phyloP scores from a whole-genome alignment of 305 asterid species.

The Fraxinus albicans region DNA sequence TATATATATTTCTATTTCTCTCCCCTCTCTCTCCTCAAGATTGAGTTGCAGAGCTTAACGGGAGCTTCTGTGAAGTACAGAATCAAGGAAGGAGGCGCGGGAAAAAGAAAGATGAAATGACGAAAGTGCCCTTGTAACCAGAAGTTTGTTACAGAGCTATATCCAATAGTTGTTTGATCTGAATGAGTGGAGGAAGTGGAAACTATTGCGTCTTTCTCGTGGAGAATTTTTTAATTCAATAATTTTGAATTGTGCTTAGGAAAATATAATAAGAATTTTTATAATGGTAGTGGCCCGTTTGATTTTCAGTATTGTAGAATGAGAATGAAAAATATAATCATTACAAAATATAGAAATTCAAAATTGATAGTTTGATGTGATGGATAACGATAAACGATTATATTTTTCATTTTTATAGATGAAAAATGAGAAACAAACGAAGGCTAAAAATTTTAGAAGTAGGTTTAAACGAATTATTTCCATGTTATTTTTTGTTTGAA shows the following conservation, averaged over 20 bases:
- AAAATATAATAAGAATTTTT: not conserved
- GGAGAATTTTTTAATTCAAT: not conserved
- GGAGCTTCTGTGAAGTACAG: not conserved
- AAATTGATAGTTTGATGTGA: too few relatives aligned
- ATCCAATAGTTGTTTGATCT: not conserved
- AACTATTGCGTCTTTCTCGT: not conserved
- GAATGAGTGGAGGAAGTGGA: not conserved
- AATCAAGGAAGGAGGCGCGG: constrained; percentile 33
- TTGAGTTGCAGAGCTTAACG: not conserved
- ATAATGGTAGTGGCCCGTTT: not conserved
- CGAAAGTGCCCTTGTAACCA: constrained; percentile 20
- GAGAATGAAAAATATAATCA: too few relatives aligned
- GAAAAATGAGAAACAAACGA: too few relatives aligned
- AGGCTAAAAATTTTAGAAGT: not conserved
- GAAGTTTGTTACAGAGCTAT: not conserved
- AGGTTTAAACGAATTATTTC: not conserved
- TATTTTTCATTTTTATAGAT: too few relatives aligned
- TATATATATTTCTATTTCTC: not conserved
- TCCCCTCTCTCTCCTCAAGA: not conserved
- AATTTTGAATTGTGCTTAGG: not conserved
- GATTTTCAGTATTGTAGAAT: too few relatives aligned
- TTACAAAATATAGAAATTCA: too few relatives aligned
- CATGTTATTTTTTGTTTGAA: too few relatives aligned
- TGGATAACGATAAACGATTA: too few relatives aligned
- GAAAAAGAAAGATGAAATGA: constrained; percentile 26